Base-by-base conservation (phyloP, 2,329 filamentous ascomycete species). In the Aspergillus tubingensis region DNA sequence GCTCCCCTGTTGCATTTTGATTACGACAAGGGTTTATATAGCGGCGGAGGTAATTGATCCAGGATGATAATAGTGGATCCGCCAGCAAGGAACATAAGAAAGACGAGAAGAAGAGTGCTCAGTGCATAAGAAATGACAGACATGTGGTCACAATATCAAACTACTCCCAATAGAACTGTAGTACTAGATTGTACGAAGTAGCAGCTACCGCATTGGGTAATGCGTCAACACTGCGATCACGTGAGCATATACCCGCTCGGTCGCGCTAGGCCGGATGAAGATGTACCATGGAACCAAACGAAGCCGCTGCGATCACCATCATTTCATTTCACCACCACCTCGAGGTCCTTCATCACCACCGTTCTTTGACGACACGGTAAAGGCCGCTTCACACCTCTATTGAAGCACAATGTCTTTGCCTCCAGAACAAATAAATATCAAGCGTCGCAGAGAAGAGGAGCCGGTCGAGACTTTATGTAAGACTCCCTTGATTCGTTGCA, bases 391-490 rank as follows among this genome's bases (percentile, higher is more conserved):
- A 15, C 19, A 17, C 3, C 19, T 11, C 21, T 53, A 27, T 10
- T 36, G 27, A 5, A 23, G 21, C 49, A 58, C 21, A 6, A 83
- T 83, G 80, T 59, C 80, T 27, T 67, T 80, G 41, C 79, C 80
- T 48, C 81, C 81, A 43, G 80, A 83, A 57, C 77, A 81, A 43
- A 81, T 83, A 54, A 80, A 78, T 23, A 80, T 86, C 69, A 86
- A 86, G 74, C 79, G 84, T 58, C 82, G 84, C 65, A 80, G 83
- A 58, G 80, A 81, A 58, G 83, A 86, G 57, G 82, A 83, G 51
- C 82, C 84, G 3, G 80, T 85, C n/a, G 83, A 86, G 62, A 79
- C 80, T 21, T 74, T 85, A 53, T 81, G 80, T 83, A 79, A 59
- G 73, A 58, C 27, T 49, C 49, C 38, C 43, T 41, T 44, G 25